Conservation (phyloP, 2,329 filamentous ascomycete genomes). For the Bipolaris cookei region DNA sequence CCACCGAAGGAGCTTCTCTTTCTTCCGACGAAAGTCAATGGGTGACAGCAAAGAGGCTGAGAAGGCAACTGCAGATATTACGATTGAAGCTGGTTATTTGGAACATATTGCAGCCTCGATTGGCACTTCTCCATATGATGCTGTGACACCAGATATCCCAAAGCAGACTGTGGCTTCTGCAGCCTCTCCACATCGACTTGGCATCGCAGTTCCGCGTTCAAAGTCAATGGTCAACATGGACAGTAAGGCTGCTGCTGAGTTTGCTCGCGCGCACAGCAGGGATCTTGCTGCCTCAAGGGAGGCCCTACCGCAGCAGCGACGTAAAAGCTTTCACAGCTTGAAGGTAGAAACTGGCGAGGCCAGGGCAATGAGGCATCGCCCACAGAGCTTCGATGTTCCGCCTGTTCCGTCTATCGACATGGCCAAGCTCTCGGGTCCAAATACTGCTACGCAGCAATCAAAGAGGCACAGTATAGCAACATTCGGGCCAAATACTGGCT, state of each 20-base stretch:
- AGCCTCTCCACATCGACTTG: slow-evolving; percentile 47
- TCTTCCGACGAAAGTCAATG: slow-evolving; percentile 41
- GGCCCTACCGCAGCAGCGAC: slow-evolving; percentile 29
- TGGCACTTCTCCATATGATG: slow-evolving; percentile 54
- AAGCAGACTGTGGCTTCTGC: slow-evolving; percentile 29
- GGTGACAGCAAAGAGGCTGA: slow-evolving; percentile 17
- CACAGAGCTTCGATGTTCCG: slow-evolving; percentile 30
- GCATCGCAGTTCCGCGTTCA: slow-evolving; percentile 33
- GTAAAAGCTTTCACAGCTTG: slow-evolving; percentile 38
- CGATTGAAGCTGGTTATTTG: slow-evolving; percentile 47
- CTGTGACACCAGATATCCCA: slow-evolving; percentile 40
- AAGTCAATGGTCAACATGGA: slow-evolving; percentile 47
- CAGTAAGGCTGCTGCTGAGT: slow-evolving; percentile 41
- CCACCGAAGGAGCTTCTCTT: slow-evolving; percentile 37
- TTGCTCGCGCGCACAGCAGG: slow-evolving; percentile 46
- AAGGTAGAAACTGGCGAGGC: slow-evolving; percentile 35
- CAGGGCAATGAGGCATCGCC: slow-evolving; percentile 23
- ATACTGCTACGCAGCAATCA: slow-evolving; percentile 14
- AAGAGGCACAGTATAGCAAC: slow-evolving; percentile 11
- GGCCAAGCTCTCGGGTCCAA: slow-evolving; percentile 15
- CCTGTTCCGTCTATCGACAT: slow-evolving; percentile 36
- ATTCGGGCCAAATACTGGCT: slow-evolving; percentile 6
- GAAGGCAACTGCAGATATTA: slow-evolving; percentile 21
- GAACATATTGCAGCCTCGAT: slow-evolving; percentile 52
- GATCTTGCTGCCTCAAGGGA: slow-evolving; percentile 34